Percentiles rank a stretch among this genome's conserved stretches.
Conservation (phyloP, 345 rosid species). For the Dipteronia dyeriana region DNA sequence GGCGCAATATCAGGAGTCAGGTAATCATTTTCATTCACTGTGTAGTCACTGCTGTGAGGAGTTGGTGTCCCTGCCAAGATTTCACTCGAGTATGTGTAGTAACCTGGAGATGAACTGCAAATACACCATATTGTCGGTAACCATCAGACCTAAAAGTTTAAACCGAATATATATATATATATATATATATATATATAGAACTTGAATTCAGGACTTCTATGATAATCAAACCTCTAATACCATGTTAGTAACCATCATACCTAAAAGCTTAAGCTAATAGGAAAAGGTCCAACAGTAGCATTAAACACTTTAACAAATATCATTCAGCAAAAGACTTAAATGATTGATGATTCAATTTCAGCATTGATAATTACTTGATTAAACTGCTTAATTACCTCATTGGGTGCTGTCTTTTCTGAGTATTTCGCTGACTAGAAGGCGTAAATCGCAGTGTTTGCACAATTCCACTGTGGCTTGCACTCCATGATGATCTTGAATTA, state of each 20-base stretch:
- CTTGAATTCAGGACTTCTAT: too few relatives aligned
- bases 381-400: conserved; percentile 39
- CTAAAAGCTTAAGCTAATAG: too few relatives aligned
- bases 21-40: conserved; percentile 66
- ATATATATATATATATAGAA: too few relatives aligned
- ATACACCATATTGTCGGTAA: neutral
- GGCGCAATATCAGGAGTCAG: conserved; percentile 36
- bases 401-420: conserved; percentile 30
- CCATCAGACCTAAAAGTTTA: too few relatives aligned
- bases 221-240: too few relatives aligned
- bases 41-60: conserved; percentile 74
- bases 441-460: conserved; percentile 46
- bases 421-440: conserved; percentile 42
- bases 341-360: neutral
- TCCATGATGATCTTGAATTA: conserved; percentile 55
- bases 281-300: too few relatives aligned
- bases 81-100: conserved; percentile 47
- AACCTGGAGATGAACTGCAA: conserved; percentile 50
- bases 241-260: too few relatives aligned
- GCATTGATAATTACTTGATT: neutral
- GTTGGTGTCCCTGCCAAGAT: conserved; percentile 52
- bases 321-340: too few relatives aligned
- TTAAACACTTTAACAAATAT: too few relatives aligned
- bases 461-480: conserved; percentile 41
- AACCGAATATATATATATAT: too few relatives aligned